Evolutionary conservation across 345 rosid genomes (phyloP).

Genomic region (Bruguiera gymnorhiza): DNA sequence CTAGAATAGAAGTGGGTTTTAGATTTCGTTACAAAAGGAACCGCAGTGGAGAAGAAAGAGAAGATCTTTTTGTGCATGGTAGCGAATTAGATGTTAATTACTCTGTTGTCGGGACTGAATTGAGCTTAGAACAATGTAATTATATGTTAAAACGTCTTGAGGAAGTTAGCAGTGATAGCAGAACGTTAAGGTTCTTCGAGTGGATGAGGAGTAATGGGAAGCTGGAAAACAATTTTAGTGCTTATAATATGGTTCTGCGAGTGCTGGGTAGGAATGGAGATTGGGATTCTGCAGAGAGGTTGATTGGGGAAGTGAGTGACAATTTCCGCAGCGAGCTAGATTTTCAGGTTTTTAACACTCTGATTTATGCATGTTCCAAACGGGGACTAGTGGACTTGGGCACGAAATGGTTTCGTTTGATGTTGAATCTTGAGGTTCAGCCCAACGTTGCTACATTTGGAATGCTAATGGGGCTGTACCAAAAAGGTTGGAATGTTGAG

Average conservation of each 20-base stretch:
- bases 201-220: slow-evolving; percentile 79
- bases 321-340: slow-evolving; percentile 35
- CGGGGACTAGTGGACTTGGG: slow-evolving; percentile 48
- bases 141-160: slow-evolving; percentile 64
- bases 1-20: slow-evolving; percentile 31
- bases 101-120: slow-evolving; percentile 36
- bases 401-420: slow-evolving; percentile 70
- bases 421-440: slow-evolving; percentile 61
- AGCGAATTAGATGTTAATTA: slow-evolving; percentile 55
- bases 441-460: slow-evolving; percentile 85
- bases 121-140: slow-evolving; percentile 58
- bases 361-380: slow-evolving; percentile 61
- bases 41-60: slow-evolving; percentile 27
- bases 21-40: slow-evolving; percentile 32
- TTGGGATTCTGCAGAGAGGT: slow-evolving; percentile 66
- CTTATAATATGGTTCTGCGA: slow-evolving; percentile 71
- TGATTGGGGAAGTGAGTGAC: slow-evolving; percentile 41
- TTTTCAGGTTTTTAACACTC: slow-evolving; percentile 66
- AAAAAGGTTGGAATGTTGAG: slow-evolving; percentile 64
- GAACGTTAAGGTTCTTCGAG: slow-evolving; percentile 57
- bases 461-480: slow-evolving; percentile 81
- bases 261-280: slow-evolving; percentile 66
- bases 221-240: slow-evolving; percentile 49
- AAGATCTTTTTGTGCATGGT: slow-evolving; percentile 33
- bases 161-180: slow-evolving; percentile 45